Evolutionary conservation across 345 rosid species (phyloP), one percentile per base, ranked within the genome.

Genomic region (Ceriops tagal): DNA sequence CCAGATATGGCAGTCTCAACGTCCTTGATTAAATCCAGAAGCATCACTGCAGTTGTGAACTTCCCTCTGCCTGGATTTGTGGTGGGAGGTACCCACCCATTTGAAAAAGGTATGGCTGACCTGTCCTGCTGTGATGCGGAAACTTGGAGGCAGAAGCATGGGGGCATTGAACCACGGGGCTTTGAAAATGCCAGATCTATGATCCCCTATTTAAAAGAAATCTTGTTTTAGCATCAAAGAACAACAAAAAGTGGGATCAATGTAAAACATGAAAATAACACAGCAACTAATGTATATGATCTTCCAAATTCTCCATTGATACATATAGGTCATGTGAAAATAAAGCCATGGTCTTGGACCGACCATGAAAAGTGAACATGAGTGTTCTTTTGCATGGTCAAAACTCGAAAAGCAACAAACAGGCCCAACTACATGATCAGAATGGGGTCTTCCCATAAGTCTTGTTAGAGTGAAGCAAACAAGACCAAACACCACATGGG

Each of bases 141-240:
- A 59, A 96, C 81, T 60, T 92, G 86, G 64, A 96, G 87, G 80
- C 99, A 96, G 79, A 89, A 89, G 82, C 99, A 96, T 0, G 98
- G 89, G 30, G 83, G 53, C 87, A 84, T 81, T 19, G 87, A 89
- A 71, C 85, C 70, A 9, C 96, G 88, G 26, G 83, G 90, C 86
- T 81, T 90, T 58, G 90, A 80, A 71, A 96, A 96, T 70, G 96
- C 99, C 43, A 75, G 84, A 43, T 92, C 96, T 43, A 92, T 81
- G 35, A 92, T 84, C 59, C 98, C 98, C 98, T 96, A 81, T 75
- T 49, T 67, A 65, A 49, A 16, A 64, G 58, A 64, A 71, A 62
- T 66, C 65, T 51, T 37, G 61, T 6, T 3, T 70, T 64, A 53
- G 37, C 31, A 7, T 35, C 11, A 19, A 34, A 51, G 66, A 22